Base-by-base conservation (phyloP, 1,139 yeast species). In the Lodderomyces elongisporus region DNA sequence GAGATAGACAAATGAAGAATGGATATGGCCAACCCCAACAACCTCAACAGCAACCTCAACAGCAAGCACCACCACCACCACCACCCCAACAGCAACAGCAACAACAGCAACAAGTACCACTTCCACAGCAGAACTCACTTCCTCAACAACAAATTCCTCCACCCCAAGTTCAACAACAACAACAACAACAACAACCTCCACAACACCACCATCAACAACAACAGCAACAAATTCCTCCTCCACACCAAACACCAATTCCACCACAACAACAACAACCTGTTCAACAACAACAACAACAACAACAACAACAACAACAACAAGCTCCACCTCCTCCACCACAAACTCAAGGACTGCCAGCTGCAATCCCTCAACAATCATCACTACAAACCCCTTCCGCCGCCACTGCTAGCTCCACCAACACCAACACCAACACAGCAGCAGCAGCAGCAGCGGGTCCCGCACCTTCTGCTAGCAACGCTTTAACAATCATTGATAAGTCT, bases 1-100 rank as follows among this genome's bases (percentile, higher is more conserved):
- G 85, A 52, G 89, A 80, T 52, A 58, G 73, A 45, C 70, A 70
- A 54, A 67, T 70, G 41, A 56, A 44, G 33, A 40, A 38, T 30
- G 41, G 41, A 4, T 38, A 33, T 26, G 42, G 41, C 17, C 37
- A 38, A 15, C 39, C 33, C 22, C 44, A 33, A 27, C 42, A 30
- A 10, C 38, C 24, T 10, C 42, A 33, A 21, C 32, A 18, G 9
- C 32, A 32, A 17, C 40, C 33, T 21, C 44, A 38, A 28, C 43
- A 32, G 27, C 41, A 29, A 13, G 44, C 27, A 21, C 18, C 17
- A 15, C 44, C 24, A 4, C 38, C 18, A 17, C 39, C 25, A 17
- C n/a, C n/a, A n/a, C n/a, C n/a, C n/a, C n/a, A n/a, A n/a, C 42
- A 27, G 20, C 40, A 17, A n/a, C 39, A 23, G 12, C 41, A 17